Percentiles rank a stretch among this genome's conserved stretches.
These are phyloP conservation scores for Phanerochaete carnosa DNA, from an alignment of 768 basidiomycete species.

Conservation along the genomic window DNA sequence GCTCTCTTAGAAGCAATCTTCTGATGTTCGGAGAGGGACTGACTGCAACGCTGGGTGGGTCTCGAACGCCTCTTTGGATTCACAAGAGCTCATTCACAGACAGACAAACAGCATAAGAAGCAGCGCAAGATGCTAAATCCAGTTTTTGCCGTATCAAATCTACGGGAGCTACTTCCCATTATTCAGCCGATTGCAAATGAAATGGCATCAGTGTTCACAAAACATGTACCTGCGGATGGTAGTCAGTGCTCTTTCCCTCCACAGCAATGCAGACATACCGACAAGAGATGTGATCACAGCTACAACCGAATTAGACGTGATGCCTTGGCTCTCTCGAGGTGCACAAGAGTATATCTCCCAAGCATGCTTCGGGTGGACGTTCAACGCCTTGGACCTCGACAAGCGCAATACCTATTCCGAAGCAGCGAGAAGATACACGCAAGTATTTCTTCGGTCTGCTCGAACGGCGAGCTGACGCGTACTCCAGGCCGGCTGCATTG, in stretches of 20 bases:
- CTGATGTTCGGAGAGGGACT: conserved; percentile 33
- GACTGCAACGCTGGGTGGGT: conserved; percentile 33
- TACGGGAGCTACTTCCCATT: conserved; percentile 16
- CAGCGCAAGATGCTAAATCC: conserved; percentile 23
- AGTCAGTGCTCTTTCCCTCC: neutral
- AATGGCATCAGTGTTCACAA: conserved; percentile 14
- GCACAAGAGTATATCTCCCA: conserved; percentile 25
- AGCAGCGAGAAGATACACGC: conserved; percentile 16
- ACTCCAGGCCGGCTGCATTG: neutral
- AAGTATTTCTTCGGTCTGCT: neutral
- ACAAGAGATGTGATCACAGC: neutral
- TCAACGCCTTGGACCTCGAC: conserved; percentile 20
- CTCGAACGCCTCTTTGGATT: neutral
- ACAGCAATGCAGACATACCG: neutral
- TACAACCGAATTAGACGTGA: conserved; percentile 16
- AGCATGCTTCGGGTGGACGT: conserved; percentile 23
- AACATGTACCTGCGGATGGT: conserved; percentile 1
- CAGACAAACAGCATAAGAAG: conserved; percentile 18
- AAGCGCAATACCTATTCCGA: conserved; percentile 19
- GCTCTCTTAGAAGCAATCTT: neutral
- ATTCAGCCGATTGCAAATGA: conserved; percentile 12
- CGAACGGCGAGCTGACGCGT: neutral
- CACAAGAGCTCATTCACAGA: neutral
- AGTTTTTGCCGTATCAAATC: conserved; percentile 16
- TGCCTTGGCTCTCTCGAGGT: conserved; percentile 22